Conservation (phyloP, 805 yeast species). For the Saturnispora galanensis region DNA sequence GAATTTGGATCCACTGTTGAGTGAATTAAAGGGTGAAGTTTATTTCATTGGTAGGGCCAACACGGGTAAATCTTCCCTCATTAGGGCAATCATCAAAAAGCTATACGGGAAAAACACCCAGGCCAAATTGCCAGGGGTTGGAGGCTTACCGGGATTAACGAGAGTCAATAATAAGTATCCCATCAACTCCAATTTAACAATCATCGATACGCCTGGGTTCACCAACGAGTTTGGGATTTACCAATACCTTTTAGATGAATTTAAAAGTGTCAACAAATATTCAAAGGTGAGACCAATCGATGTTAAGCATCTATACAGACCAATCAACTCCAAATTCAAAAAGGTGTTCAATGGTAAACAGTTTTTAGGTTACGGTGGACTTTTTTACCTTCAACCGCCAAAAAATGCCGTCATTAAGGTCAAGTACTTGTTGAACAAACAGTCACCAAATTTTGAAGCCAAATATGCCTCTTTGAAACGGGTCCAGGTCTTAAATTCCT, state of each 20-base stretch:
- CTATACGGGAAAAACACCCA: background rate
- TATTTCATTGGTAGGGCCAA: constrained; percentile 60
- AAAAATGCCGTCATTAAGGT: constrained; percentile 37
- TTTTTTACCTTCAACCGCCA: constrained; percentile 51
- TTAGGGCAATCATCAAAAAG: constrained; percentile 32
- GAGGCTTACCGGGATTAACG: constrained; percentile 64
- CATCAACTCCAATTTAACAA: background rate
- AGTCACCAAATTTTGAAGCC: constrained; percentile 33
- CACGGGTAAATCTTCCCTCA: constrained; percentile 58
- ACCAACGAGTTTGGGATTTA: constrained; percentile 13
- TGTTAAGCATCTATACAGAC: background rate
- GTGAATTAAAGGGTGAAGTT: constrained; percentile 28
- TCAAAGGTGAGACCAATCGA: constrained; percentile 3
- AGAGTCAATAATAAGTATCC: constrained; percentile 37
- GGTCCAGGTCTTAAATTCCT: constrained; percentile 22
- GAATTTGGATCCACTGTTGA: constrained; percentile 35
- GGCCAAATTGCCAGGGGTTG: constrained; percentile 32
- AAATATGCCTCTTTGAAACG: constrained; percentile 26
- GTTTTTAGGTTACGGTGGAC: constrained; percentile 45
- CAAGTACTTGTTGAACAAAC: constrained; percentile 23
- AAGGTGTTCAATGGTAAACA: constrained; percentile 18
- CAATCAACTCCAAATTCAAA: constrained; percentile 1
- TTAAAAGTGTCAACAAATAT: background rate
- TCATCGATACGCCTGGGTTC: constrained; percentile 43
- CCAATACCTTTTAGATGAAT: constrained; percentile 17